phyloP scores from a whole-genome alignment of 2,329 filamentous ascomycete genomes.

The Pseudopyricularia cyperi region DNA sequence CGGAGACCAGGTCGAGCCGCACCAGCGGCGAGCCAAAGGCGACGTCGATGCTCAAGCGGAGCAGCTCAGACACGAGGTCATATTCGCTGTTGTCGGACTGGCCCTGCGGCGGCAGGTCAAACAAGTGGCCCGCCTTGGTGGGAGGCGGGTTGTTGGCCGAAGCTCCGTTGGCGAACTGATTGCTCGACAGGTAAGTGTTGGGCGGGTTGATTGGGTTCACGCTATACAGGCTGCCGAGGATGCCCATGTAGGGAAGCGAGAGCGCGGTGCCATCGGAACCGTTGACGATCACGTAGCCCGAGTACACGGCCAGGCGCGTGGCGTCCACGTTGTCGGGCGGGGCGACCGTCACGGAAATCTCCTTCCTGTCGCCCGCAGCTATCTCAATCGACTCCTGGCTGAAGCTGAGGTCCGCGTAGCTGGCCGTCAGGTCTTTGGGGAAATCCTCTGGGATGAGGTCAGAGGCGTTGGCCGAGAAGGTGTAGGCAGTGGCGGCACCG shows the following conservation, averaged over 20 bases:
- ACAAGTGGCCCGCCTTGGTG: conserved; percentile 22
- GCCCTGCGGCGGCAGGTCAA: conserved; percentile 26
- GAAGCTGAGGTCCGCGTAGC: conserved; percentile 29
- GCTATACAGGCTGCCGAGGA: conserved; percentile 23
- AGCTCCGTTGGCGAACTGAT: not conserved
- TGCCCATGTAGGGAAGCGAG: conserved; percentile 25
- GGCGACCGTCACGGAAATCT: conserved; percentile 30
- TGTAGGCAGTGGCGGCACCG: conserved; percentile 40
- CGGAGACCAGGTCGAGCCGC: conserved; percentile 29
- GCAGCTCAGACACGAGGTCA: conserved; percentile 16
- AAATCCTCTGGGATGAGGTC: conserved; percentile 25
- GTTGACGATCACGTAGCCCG: conserved; percentile 32
- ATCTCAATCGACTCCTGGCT: conserved; percentile 29
- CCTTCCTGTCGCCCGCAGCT: conserved; percentile 25
- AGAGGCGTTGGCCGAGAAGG: conserved; percentile 21
- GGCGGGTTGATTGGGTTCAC: conserved; percentile 18
- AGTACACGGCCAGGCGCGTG: conserved; percentile 31
- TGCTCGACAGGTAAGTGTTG: conserved; percentile 4
- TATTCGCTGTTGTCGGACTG: conserved; percentile 16
- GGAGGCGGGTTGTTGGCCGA: not conserved
- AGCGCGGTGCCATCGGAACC: conserved; percentile 25
- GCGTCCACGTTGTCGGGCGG: conserved; percentile 23
- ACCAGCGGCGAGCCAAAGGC: conserved; percentile 31
- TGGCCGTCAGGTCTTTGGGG: conserved; percentile 28
- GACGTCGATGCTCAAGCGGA: conserved; percentile 25